These are phyloP conservation scores for Funneliformis caledonium DNA, from an alignment of 371 early-diverging fungal species.

Conservation along the genomic window DNA sequence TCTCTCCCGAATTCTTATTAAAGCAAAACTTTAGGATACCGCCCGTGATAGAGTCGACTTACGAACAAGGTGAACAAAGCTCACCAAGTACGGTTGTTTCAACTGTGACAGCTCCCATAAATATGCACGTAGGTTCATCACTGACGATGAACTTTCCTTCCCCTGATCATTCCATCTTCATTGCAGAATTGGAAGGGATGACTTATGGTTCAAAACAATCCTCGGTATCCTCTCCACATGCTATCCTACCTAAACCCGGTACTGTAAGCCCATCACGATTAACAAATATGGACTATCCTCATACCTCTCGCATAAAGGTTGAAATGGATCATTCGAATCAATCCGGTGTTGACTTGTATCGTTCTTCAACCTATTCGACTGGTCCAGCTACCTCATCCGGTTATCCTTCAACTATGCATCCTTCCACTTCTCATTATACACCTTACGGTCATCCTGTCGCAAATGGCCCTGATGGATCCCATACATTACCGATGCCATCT, in stretches of 20 bases:
- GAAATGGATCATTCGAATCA: slow-evolving; percentile 12
- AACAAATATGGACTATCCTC: slow-evolving; percentile 15
- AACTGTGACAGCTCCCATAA: not conserved
- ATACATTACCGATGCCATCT: slow-evolving; percentile 29
- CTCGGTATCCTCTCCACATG: slow-evolving; percentile 5
- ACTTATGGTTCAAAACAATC: slow-evolving; percentile 22
- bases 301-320: slow-evolving; percentile 18
- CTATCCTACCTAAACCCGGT: slow-evolving; percentile 20
- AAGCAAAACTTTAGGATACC: slow-evolving; percentile 62
- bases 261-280: slow-evolving; percentile 33
- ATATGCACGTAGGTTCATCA: not conserved
- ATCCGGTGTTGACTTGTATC: slow-evolving; percentile 7
- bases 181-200: slow-evolving; percentile 16
- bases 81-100: not conserved
- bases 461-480: not conserved
- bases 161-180: not conserved
- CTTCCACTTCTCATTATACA: not conserved
- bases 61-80: slow-evolving; percentile 23
- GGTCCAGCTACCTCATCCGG: not conserved
- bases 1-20: slow-evolving; percentile 56
- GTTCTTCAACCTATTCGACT: not conserved
- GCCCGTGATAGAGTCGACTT: slow-evolving; percentile 42
- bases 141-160: slow-evolving; percentile 4
- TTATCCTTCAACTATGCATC: slow-evolving; percentile 17
- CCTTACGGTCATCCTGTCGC: not conserved